Evolutionary conservation across 148 eudicot genomes (phyloP), one percentile per base, ranked within the genome.

Genomic region (Cornus florida): DNA sequence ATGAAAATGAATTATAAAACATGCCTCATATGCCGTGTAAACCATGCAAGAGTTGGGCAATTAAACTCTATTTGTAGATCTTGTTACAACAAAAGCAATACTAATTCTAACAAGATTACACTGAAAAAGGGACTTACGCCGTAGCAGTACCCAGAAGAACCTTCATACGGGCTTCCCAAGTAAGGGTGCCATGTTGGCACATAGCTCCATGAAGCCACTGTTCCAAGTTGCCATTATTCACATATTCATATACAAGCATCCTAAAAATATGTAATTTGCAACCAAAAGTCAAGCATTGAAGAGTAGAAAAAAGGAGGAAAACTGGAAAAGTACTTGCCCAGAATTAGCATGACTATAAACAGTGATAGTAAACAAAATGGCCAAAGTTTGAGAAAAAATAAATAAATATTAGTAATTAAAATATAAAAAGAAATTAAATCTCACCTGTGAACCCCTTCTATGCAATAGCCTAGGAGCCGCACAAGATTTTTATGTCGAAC

Each of bases 121-220:
- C 19, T 53, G 59, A 75, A 78, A 72, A 57, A 75, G 62, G 75
- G 31, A 86, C 93, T 89, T 88, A 94, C 98, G 98, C 98, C 76
- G 88, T 94, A 39, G 98, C 97, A 20, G 94, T 92, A 69, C 98
- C 98, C 38, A 90, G 88, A 80, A 94, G 90, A 89, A 94, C 91
- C 88, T 94, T 94, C 79, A 92, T 86, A 46, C 98, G 92, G 75
- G 97, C 94, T 79, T 94, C 97, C 98, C 98, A 94, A 23, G 94
- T 91, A 80, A 94, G 84, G 78, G 72, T 80, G 56, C 94, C 94
- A 73, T 87, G 88, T 28, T 92, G 93, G 75, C 89, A 85, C 93
- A 92, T 90, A 69, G 90, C 94, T 70, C 98, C 98, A 83, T 94
- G 98, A 79, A 94, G 92, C 98, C 98, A 94, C 84, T 94, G 97